Evolutionary conservation across 306 rosid genomes (phyloP).

Genomic region (Boehmeria nivea): DNA sequence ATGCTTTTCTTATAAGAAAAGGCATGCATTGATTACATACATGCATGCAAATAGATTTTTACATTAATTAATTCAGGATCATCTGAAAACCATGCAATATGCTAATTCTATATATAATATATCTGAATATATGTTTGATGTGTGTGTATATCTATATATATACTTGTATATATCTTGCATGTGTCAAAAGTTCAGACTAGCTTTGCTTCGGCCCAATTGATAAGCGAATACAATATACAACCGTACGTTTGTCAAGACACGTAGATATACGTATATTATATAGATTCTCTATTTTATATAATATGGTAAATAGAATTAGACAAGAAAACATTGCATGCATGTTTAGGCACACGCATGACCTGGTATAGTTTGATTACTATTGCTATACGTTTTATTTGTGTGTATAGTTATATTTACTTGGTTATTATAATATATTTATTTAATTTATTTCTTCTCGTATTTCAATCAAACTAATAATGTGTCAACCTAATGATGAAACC

Average conservation of each 20-base stretch:
- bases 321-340: constrained; percentile 19
- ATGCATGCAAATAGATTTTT: not conserved
- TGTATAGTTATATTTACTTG: not conserved
- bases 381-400: not conserved
- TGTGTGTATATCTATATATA: not conserved
- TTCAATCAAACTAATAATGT: constrained; percentile 7
- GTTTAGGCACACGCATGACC: constrained; percentile 7
- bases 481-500: constrained; percentile 16
- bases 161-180: not conserved
- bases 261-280: not conserved
- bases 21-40: not conserved
- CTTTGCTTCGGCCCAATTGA: too few relatives aligned
- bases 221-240: too few relatives aligned
- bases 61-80: not conserved
- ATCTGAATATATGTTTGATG: not conserved
- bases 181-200: not conserved
- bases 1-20: constrained; percentile 1
- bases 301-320: not conserved
- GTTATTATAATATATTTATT: not conserved
- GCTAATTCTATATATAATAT: not conserved
- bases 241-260: not conserved
- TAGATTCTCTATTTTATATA: not conserved
- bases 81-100: not conserved
- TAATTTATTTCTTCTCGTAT: not conserved
- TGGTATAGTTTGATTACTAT: too few relatives aligned